Conservation (phyloP, 768 basidiomycete species). For the Lanmaoa rubissima region DNA sequence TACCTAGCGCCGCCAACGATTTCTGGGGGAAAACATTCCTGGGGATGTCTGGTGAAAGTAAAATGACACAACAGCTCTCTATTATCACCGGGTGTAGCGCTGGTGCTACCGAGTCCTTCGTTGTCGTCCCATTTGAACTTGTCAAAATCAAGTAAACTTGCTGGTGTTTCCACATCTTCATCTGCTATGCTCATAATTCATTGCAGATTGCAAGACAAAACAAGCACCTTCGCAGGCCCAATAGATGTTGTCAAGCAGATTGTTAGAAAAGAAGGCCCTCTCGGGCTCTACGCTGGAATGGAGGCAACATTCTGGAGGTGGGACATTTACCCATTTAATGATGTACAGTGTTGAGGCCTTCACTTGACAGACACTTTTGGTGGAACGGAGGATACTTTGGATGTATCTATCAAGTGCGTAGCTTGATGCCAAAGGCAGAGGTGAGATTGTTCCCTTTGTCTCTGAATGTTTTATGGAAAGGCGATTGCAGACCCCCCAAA, state of each 20-base stretch:
- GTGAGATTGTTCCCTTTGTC: conserved; percentile 40
- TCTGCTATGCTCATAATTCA: neutral
- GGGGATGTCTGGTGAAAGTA: conserved; percentile 57
- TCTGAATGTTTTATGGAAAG: neutral
- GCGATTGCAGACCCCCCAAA: conserved; percentile 54
- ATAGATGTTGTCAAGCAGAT: conserved; percentile 86
- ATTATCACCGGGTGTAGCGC: conserved; percentile 90
- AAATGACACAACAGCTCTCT: conserved; percentile 89
- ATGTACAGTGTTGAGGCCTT: neutral
- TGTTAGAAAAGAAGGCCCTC: conserved; percentile 69
- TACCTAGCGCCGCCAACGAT: conserved; percentile 75
- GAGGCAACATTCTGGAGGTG: conserved; percentile 98
- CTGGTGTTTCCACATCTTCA: conserved; percentile 18
- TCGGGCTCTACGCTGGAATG: conserved; percentile 93
- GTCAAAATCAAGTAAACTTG: conserved; percentile 75
- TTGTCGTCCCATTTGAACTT: conserved; percentile 95
- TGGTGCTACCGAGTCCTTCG: conserved; percentile 93
- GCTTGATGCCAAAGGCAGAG: conserved; percentile 80
- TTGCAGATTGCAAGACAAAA: conserved; percentile 84
- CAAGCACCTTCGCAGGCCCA: conserved; percentile 86
- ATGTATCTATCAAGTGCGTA: conserved; percentile 81
- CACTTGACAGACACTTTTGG: conserved; percentile 61
- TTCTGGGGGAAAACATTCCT: conserved; percentile 91
- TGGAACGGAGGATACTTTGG: conserved; percentile 98
- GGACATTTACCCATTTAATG: neutral